These are phyloP conservation scores for Gossypium davidsonii DNA, from an alignment of 441 rosid genomes.

Conservation along the genomic window DNA sequence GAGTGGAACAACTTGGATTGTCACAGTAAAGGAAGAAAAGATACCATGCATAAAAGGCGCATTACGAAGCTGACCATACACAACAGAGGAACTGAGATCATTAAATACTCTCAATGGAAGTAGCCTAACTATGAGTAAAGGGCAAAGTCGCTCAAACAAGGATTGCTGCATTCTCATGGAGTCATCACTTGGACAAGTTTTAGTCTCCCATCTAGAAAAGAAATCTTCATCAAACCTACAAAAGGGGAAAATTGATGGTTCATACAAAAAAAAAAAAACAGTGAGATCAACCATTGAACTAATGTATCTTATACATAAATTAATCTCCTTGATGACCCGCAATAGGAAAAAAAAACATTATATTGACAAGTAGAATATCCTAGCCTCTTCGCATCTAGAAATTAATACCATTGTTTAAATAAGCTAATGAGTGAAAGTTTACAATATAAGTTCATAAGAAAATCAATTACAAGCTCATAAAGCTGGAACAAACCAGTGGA, in stretches of 20 bases:
- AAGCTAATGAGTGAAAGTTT: not conserved
- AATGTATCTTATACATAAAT: not conserved
- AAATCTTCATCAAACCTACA: conserved; percentile 36
- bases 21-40: conserved; percentile 1
- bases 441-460: not conserved
- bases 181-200: conserved; percentile 30
- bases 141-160: conserved; percentile 80
- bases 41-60: conserved; percentile 39
- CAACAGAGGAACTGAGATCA: conserved; percentile 38
- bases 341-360: not conserved
- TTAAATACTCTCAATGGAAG: conserved; percentile 83
- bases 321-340: not conserved
- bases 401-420: not conserved
- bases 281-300: not conserved
- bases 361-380: not conserved
- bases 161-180: conserved; percentile 34
- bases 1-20: not conserved
- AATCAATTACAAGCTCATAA: not conserved
- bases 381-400: not conserved
- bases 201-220: conserved; percentile 31
- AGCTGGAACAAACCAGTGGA: not conserved
- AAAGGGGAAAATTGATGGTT: not conserved
- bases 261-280: conserved; percentile 1
- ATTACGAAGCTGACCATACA: conserved; percentile 54
- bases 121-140: conserved; percentile 70